Conservation (phyloP, 108 stramenopile species). For the Poteriospumella lacustris region DNA sequence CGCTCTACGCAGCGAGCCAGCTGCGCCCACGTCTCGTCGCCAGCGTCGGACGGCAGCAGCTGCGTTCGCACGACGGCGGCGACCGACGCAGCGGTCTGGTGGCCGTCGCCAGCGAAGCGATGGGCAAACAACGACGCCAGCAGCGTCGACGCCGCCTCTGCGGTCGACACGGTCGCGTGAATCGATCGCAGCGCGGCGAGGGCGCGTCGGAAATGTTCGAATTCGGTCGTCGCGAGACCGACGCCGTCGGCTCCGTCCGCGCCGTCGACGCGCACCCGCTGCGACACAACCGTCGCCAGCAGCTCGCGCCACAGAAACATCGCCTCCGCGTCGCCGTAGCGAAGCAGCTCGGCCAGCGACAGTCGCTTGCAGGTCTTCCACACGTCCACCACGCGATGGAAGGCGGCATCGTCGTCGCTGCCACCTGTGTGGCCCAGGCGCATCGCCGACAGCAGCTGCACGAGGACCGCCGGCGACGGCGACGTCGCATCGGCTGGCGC, state of each 20-base stretch:
- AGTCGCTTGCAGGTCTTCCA: background rate
- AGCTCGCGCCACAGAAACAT: slow-evolving; percentile 1
- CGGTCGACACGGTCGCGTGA: background rate
- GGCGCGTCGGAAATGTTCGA: background rate
- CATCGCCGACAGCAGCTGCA: too few relatives aligned
- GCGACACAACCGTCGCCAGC: background rate
- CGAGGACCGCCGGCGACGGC: too few relatives aligned
- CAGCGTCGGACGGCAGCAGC: background rate
- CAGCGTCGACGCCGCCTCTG: background rate
- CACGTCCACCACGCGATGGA: background rate
- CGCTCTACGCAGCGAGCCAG: background rate
- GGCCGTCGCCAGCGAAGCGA: background rate
- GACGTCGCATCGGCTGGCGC: too few relatives aligned
- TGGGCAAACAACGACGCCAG: background rate
- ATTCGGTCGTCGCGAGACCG: background rate
- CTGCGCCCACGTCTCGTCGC: background rate
- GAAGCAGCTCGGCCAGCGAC: background rate
- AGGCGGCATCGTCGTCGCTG: too few relatives aligned
- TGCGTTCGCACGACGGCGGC: background rate
- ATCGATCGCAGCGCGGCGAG: background rate
- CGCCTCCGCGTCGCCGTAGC: background rate
- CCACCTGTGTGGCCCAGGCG: too few relatives aligned
- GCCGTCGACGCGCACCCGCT: background rate
- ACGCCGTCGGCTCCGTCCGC: too few relatives aligned
- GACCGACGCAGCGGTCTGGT: background rate